A percentile compares a stretch with the other conserved stretches of the same genome.
These are phyloP conservation scores for Lophiotrema nucula DNA, from an alignment of 495 filamentous ascomycete genomes.

Conservation along the genomic window DNA sequence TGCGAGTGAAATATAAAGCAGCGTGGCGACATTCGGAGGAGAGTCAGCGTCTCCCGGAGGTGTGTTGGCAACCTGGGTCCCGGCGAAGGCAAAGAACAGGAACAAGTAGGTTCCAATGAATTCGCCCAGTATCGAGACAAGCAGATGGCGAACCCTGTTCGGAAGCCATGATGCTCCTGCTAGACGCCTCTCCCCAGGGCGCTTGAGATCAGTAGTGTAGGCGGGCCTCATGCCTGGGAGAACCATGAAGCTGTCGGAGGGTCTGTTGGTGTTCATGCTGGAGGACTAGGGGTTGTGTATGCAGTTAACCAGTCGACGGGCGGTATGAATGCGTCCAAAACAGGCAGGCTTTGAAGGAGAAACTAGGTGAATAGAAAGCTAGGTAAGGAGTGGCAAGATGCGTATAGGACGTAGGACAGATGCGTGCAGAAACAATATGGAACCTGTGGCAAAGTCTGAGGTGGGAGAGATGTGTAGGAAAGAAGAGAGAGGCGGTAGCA, in stretches of 20 bases:
- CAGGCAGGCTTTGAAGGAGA: slow-evolving; percentile 6
- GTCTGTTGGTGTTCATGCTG: slow-evolving; percentile 27
- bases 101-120: slow-evolving; percentile 82
- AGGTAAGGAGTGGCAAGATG: slow-evolving; percentile 5
- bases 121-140: slow-evolving; percentile 65
- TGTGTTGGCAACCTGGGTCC: slow-evolving; percentile 67
- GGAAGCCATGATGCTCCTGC: slow-evolving; percentile 32
- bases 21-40: slow-evolving; percentile 29
- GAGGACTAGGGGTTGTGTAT: neutral
- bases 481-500: neutral
- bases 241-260: slow-evolving; percentile 31
- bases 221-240: slow-evolving; percentile 31
- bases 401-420: slow-evolving; percentile 17
- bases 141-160: slow-evolving; percentile 45
- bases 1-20: slow-evolving; percentile 68
- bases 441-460: neutral
- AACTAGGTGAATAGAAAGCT: neutral
- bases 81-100: slow-evolving; percentile 78
- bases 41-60: slow-evolving; percentile 16
- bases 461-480: neutral
- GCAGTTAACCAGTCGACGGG: slow-evolving; percentile 2
- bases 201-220: slow-evolving; percentile 29
- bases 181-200: slow-evolving; percentile 21
- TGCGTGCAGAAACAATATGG: neutral
- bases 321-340: slow-evolving; percentile 18